Evolutionary conservation across 176 grass and related monocot genomes (phyloP), one percentile per base, ranked within the genome.

Genomic region (Lolium multiflorum): DNA sequence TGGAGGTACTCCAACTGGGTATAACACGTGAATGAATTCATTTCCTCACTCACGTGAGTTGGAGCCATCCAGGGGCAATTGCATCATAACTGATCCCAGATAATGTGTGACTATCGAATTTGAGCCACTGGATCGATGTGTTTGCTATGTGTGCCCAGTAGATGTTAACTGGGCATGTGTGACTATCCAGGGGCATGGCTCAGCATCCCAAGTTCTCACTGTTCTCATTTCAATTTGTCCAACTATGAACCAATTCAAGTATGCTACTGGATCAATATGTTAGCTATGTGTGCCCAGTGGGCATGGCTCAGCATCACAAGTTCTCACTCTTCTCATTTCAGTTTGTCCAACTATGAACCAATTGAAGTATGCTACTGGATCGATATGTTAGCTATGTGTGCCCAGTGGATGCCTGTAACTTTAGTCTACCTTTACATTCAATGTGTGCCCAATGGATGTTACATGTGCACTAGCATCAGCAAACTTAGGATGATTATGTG

Each of bases 21-120:
- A 15, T 20, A 11, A 50, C 18, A 67, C 59, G 24, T 85, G 69
- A 81, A 60, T 9, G 20, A 63, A 71, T 82, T 82, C 10, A 81
- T 66, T 38, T 22, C 5, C 59, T 78, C 11, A 4, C 5, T 80
- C 68, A 73, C 59, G 39, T 87, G 75, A 47, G 25, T 41, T 63
- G 54, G 15, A 9, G 11, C 59, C 13, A 52, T 85, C 60, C 5
- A 49, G 8, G 31, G 31, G 31, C 31, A 35, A 35, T 35, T 35
- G 31, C 31, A 35, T 35, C 31, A 35, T 35, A 35, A 35, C 2
- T 35, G 31, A 35, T 35, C 31, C 3, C 31, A 35, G 31, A 35
- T 35, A 35, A 35, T 35, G 31, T 35, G 31, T 35, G 31, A 35
- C 31, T 0, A 3, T 35, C 31, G 2, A 31, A 31, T 31, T 31